Evolutionary conservation across 495 filamentous ascomycete species (phyloP).

Genomic region (Aspergillus sparsus): DNA sequence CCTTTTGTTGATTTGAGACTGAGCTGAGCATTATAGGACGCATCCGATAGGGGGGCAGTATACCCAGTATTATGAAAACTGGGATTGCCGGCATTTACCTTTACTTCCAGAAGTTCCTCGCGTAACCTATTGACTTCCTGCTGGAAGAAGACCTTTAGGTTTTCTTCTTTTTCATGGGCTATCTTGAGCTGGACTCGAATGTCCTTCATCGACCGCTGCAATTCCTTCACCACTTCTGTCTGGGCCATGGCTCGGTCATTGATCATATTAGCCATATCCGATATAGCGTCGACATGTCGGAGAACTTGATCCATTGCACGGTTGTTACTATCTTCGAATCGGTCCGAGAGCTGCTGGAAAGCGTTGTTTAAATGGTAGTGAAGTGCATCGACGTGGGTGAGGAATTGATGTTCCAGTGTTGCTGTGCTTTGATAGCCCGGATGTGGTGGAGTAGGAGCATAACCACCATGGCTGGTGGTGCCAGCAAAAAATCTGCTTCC

Average conservation of each 20-base stretch:
- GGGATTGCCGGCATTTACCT: background rate
- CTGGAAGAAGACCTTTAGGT: conserved; percentile 14
- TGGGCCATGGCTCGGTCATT: conserved; percentile 16
- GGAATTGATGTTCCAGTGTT: conserved; percentile 29
- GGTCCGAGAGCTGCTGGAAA: conserved; percentile 14
- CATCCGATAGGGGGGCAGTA: too few relatives aligned
- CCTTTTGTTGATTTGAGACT: too few relatives aligned
- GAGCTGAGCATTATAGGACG: too few relatives aligned
- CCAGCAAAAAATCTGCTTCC: conserved; percentile 7
- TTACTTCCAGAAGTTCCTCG: conserved; percentile 13
- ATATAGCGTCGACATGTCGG: conserved; percentile 22
- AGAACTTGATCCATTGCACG: conserved; percentile 26
- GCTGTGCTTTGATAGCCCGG: conserved; percentile 30
- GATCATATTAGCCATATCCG: conserved; percentile 19
- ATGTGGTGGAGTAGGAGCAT: conserved; percentile 29
- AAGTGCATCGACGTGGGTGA: conserved; percentile 20
- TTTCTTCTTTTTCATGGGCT: conserved; percentile 20
- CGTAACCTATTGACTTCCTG: conserved; percentile 20
- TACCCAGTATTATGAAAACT: background rate
- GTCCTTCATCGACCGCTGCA: conserved; percentile 15
- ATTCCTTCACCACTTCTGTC: conserved; percentile 16
- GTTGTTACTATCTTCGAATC: conserved; percentile 26
- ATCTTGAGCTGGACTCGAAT: conserved; percentile 14
- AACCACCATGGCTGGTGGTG: conserved; percentile 27
- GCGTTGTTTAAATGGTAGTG: conserved; percentile 26